Percentiles rank a stretch among this genome's conserved stretches.
Conservation (phyloP, 2,329 filamentous ascomycete species). For the Neonectria sp. region DNA sequence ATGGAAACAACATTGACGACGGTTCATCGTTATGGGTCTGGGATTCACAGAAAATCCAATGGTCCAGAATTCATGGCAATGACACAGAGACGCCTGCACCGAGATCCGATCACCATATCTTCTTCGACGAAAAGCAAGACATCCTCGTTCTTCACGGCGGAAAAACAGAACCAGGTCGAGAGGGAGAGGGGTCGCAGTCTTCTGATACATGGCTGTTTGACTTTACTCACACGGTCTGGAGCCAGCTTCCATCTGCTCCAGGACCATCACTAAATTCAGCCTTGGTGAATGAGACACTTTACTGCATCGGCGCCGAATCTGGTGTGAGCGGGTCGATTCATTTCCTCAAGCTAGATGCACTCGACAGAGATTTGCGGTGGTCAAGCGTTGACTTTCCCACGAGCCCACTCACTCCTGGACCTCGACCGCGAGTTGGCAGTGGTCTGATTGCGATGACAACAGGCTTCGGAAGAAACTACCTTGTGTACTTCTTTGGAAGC, state of each 20-base stretch:
- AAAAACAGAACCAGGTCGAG: not conserved
- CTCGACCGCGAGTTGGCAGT: conserved; percentile 37
- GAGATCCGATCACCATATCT: conserved; percentile 32
- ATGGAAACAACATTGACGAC: conserved; percentile 24
- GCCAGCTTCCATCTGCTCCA: conserved; percentile 26
- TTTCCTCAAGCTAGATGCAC: conserved; percentile 20
- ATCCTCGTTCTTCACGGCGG: conserved; percentile 35
- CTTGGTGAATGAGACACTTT: conserved; percentile 36
- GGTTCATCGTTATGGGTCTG: conserved; percentile 37
- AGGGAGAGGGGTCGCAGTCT: conserved; percentile 8
- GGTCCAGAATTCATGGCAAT: conserved; percentile 26
- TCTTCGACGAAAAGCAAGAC: conserved; percentile 32
- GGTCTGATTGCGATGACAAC: conserved; percentile 33
- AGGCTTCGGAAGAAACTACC: conserved; percentile 33
- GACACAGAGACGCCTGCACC: conserved; percentile 24
- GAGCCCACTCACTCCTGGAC: conserved; percentile 31
- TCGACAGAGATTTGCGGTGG: conserved; percentile 26
- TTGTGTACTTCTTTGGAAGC: conserved; percentile 39
- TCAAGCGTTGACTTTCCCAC: conserved; percentile 36
- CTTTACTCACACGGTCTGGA: conserved; percentile 34
- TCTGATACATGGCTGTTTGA: conserved; percentile 40
- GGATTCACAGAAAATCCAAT: conserved; percentile 28
- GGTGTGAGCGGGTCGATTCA: conserved; percentile 38
- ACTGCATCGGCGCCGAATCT: conserved; percentile 35
- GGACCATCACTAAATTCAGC: conserved; percentile 24